Evolutionary conservation across 352 stramenopile genomes (phyloP).

Genomic region (Phytophthora multivora): DNA sequence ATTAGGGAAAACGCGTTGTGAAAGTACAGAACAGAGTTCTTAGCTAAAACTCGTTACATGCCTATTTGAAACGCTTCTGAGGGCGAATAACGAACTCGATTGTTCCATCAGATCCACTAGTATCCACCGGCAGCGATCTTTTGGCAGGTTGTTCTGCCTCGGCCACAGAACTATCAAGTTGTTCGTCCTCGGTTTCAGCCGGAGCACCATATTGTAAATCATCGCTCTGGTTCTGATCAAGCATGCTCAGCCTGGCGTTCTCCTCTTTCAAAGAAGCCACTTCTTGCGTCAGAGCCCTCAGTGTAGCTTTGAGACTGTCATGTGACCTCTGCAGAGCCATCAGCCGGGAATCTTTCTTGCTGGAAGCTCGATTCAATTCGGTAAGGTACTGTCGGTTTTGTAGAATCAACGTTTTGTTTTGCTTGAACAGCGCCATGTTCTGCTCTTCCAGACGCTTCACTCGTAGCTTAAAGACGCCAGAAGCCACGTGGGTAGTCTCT

Average conservation of each 20-base stretch:
- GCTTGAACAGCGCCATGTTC: not conserved
- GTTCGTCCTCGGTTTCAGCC: too few relatives aligned
- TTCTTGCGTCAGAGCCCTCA: not conserved
- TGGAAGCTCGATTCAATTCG: not conserved
- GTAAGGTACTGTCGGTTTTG: constrained; percentile 4
- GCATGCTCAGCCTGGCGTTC: not conserved
- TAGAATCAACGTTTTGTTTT: not conserved
- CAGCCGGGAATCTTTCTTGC: not conserved
- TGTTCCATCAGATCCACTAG: not conserved
- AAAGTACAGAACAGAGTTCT: too few relatives aligned
- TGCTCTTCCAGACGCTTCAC: not conserved
- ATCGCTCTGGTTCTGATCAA: not conserved
- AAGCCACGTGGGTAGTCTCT: not conserved
- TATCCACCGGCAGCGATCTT: not conserved
- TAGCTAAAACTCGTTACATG: too few relatives aligned
- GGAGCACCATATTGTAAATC: too few relatives aligned
- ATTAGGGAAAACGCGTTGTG: too few relatives aligned
- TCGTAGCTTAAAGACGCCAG: not conserved
- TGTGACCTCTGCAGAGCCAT: not conserved
- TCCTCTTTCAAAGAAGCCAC: not conserved
- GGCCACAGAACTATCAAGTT: too few relatives aligned
- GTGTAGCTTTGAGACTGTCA: not conserved
- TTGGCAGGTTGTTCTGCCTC: not conserved
- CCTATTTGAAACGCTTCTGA: not conserved
- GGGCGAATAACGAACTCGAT: not conserved